These are phyloP conservation scores for Exophiala phaeomuriformis DNA, from an alignment of 2,329 filamentous ascomycete species.

Conservation along the genomic window DNA sequence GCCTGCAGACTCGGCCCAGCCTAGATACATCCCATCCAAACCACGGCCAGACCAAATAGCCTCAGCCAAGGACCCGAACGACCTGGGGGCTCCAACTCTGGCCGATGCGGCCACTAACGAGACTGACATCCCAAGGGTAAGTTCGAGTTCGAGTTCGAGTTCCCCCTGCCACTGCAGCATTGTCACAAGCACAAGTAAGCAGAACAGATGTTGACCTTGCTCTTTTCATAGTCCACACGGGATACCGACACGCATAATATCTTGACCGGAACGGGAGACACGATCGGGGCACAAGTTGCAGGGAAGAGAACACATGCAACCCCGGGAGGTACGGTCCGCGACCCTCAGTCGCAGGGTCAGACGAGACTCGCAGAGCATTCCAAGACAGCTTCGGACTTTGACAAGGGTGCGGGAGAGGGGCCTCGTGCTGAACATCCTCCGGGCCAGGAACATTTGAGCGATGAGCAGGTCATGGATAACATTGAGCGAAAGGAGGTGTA, in stretches of 20 bases:
- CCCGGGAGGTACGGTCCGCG: slow-evolving; percentile 27
- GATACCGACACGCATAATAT: slow-evolving; percentile 36
- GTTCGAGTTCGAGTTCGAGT: background rate
- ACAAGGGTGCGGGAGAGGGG: slow-evolving; percentile 35
- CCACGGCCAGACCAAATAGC: slow-evolving; percentile 42
- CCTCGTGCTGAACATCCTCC: slow-evolving; percentile 30
- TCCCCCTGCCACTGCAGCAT: no score
- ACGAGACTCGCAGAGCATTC: slow-evolving; percentile 36
- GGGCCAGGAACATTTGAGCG: slow-evolving; percentile 30
- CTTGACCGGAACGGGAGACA: slow-evolving; percentile 37
- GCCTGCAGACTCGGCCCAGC: slow-evolving; percentile 43
- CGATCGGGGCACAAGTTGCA: slow-evolving; percentile 34
- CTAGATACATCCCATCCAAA: slow-evolving; percentile 43
- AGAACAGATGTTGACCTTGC: background rate
- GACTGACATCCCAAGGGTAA: slow-evolving; percentile 40
- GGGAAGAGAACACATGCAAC: slow-evolving; percentile 35
- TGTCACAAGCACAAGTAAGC: no score
- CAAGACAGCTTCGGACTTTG: slow-evolving; percentile 34
- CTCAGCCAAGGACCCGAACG: slow-evolving; percentile 33
- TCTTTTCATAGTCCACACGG: slow-evolving; percentile 16
- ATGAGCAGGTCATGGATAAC: slow-evolving; percentile 24
- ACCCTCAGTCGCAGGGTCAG: slow-evolving; percentile 35
- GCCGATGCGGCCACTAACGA: slow-evolving; percentile 44
- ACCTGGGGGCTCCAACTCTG: slow-evolving; percentile 32
- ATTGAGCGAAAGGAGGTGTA: slow-evolving; percentile 18